phyloP scores from a whole-genome alignment of 306 rosid genomes.

The Bauhinia variegata region DNA sequence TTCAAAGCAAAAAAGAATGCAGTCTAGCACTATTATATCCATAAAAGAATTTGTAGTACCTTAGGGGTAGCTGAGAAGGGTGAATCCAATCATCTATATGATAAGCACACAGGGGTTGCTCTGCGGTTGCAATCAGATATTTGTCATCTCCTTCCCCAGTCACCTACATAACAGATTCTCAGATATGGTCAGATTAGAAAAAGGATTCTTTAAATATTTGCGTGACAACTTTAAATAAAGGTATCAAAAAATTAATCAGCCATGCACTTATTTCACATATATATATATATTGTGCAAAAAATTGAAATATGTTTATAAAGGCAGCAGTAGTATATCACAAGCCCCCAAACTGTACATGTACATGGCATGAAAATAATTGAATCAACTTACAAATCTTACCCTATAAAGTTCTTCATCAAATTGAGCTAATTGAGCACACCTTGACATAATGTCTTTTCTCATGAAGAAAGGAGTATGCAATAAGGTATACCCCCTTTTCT shows the following conservation, averaged over 20 bases:
- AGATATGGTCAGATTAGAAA: constrained; percentile 13
- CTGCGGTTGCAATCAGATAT: constrained; percentile 95
- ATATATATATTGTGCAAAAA: not conserved
- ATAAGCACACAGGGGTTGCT: constrained; percentile 92
- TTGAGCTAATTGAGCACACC: constrained; percentile 96
- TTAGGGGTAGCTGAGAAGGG: constrained; percentile 84
- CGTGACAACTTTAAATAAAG: constrained; percentile 3
- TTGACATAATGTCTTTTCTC: constrained; percentile 92
- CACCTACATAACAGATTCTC: constrained; percentile 52
- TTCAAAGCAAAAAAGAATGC: constrained; percentile 13
- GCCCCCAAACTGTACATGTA: constrained; percentile 6
- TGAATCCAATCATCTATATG: constrained; percentile 95
- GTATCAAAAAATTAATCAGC: not conserved
- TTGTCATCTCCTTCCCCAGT: constrained; percentile 99
- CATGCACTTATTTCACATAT: not conserved
- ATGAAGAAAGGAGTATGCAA: constrained; percentile 94
- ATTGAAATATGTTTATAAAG: not conserved
- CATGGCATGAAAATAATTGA: constrained; percentile 10
- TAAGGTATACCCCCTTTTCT: constrained; percentile 65
- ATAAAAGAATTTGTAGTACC: constrained; percentile 47
- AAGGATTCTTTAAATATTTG: not conserved
- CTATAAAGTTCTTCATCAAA: constrained; percentile 96
- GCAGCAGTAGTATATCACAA: not conserved
- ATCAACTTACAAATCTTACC: constrained; percentile 48
- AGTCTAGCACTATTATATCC: not conserved